These are phyloP conservation scores for Rhazya stricta DNA, from an alignment of 257 asterid genomes.

Conservation along the genomic window DNA sequence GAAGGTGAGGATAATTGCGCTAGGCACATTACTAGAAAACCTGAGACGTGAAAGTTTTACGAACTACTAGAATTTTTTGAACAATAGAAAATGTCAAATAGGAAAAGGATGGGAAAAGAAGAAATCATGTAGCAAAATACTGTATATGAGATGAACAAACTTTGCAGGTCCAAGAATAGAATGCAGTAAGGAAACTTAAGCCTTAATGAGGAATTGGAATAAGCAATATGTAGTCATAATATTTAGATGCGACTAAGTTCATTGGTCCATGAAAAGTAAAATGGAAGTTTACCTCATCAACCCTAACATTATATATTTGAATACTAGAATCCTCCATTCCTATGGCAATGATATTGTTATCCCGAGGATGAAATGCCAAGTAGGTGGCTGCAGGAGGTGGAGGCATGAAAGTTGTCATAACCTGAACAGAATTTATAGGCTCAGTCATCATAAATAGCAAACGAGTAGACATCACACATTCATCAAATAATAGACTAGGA, in stretches of 20 bases:
- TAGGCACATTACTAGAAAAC: neutral
- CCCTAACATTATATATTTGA: constrained; percentile 84
- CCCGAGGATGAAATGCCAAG: constrained; percentile 93
- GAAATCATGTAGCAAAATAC: neutral
- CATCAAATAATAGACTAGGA: constrained; percentile 1
- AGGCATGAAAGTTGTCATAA: constrained; percentile 98
- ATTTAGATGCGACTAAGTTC: neutral
- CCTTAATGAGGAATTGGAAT: constrained; percentile 1
- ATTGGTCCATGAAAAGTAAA: constrained; percentile 5
- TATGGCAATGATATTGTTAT: constrained; percentile 81
- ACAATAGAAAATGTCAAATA: neutral
- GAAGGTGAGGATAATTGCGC: neutral
- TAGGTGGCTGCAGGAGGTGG: constrained; percentile 98
- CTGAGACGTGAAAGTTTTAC: neutral
- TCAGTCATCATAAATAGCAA: constrained; percentile 19
- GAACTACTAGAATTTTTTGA: too few relatives aligned
- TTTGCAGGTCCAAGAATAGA: neutral
- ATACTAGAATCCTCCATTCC: constrained; percentile 94
- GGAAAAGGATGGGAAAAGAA: neutral
- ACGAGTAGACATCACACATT: constrained; percentile 1
- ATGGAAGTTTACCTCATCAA: constrained; percentile 66
- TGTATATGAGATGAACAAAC: neutral
- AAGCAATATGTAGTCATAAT: neutral
- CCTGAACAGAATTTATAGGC: constrained; percentile 40
- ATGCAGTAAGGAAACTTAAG: neutral